Evolutionary conservation across 352 stramenopile species (phyloP), one percentile per base, ranked within the genome.

Genomic region (Pythium angustatum): DNA sequence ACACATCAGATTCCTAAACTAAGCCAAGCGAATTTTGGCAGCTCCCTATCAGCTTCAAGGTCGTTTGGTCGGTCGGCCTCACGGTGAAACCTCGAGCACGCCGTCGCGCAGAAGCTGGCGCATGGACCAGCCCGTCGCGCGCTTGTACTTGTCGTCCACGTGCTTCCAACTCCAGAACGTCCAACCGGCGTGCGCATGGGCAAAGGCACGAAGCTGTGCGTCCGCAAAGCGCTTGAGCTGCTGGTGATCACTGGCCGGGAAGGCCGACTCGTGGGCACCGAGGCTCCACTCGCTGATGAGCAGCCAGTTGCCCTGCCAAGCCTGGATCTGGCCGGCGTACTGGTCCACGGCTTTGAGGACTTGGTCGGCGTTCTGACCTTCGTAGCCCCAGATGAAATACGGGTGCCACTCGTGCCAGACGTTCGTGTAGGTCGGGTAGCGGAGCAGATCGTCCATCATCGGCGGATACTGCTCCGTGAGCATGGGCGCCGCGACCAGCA

Each of bases 141-240:
- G 68, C 12, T 61, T 63, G 58, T 85, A 71, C 52, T 68, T 64
- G 55, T 93, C 84, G 60, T 93, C 86, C 3, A 79, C 80, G 48
- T 94, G 85, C 30, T 79, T 78, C 87, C 87, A 96, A 34, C 73
- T 90, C 87, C 87, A 96, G 73, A 96, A 96, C 27, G 87, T 84
- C 85, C 84, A 96, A n/a, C 86, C 86, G 3, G 79, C 76, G 51
- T 92, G 81, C 19, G 85, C 85, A 7, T 78, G 64, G 28, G 64
- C 65, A 41, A 93, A 90, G 0, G 76, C 77, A 24, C 81, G 56
- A 6, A 92, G 70, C 62, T 91, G 83, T 0, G 80, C 78, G 21
- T 75, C 62, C 1, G 79, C 87, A 26, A 93, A 88, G 22, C 73
- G 66, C 53, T 78, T 64, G 49, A 91, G 58, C 33, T 72, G 56